phyloP scores from a whole-genome alignment of 139 green algal species.

The Closterium sp. region DNA sequence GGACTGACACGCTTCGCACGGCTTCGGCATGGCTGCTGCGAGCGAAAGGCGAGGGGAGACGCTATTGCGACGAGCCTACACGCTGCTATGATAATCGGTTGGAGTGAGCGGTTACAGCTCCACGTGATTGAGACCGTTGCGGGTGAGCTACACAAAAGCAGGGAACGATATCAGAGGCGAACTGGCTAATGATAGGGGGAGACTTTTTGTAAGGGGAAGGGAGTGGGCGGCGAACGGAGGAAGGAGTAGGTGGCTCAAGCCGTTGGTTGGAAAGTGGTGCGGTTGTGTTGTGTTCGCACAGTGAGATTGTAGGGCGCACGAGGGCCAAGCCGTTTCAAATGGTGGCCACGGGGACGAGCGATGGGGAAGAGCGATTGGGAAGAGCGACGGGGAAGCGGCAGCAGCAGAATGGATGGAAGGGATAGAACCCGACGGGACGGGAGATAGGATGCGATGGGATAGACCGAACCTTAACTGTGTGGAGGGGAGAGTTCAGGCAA shows the following conservation, averaged over 20 bases:
- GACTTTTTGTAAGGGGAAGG: background rate
- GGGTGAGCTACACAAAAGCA: background rate
- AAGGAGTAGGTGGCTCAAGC: background rate
- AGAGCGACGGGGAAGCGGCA: too few species aligned
- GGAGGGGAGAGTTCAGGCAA: background rate
- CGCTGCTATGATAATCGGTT: background rate
- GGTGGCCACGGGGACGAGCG: too few species aligned
- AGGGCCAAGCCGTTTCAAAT: background rate
- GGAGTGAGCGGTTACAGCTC: background rate
- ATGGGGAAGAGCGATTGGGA: too few species aligned
- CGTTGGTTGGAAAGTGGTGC: background rate
- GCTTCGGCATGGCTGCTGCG: slow-evolving; percentile 29
- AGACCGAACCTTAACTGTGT: too few species aligned
- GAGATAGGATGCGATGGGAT: background rate
- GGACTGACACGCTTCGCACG: slow-evolving; percentile 43
- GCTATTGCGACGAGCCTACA: slow-evolving; percentile 9
- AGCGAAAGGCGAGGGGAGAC: background rate
- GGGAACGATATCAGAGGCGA: background rate
- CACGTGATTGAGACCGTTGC: background rate
- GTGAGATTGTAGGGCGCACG: background rate
- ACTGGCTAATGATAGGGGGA: background rate
- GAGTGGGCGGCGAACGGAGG: background rate
- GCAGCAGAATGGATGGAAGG: too few species aligned
- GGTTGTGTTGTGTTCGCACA: background rate
- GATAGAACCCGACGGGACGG: background rate